phyloP scores from a whole-genome alignment of 257 asterid species.

The Gynochthodes officinalis region DNA sequence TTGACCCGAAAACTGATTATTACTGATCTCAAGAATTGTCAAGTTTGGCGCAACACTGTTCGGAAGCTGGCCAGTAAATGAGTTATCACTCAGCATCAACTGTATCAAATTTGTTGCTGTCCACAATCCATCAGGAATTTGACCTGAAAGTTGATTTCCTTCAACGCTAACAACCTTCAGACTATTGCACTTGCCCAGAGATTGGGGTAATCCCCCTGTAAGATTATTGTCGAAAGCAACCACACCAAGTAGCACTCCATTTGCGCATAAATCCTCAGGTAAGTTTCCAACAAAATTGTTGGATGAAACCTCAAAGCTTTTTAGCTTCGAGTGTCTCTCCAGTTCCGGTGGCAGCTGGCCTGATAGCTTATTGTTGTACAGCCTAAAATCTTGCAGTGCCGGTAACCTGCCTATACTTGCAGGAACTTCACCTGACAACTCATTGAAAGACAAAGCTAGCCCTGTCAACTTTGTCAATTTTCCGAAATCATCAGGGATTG shows the following conservation, averaged over 20 bases:
- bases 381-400: slow-evolving; percentile 25
- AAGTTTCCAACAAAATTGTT: slow-evolving; percentile 57
- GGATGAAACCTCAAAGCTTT: slow-evolving; percentile 38
- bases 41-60: slow-evolving; percentile 31
- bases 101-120: slow-evolving; percentile 21
- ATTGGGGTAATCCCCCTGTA: slow-evolving; percentile 57
- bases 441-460: slow-evolving; percentile 53
- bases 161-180: slow-evolving; percentile 32
- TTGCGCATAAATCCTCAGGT: slow-evolving; percentile 55
- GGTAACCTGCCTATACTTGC: slow-evolving; percentile 55
- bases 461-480: slow-evolving; percentile 53
- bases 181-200: slow-evolving; percentile 55
- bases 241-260: slow-evolving; percentile 42
- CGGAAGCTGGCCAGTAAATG: slow-evolving; percentile 65
- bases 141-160: slow-evolving; percentile 51
- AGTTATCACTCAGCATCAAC: slow-evolving; percentile 46
- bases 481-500: slow-evolving; percentile 64
- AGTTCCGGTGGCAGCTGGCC: slow-evolving; percentile 77
- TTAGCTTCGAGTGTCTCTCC: slow-evolving; percentile 58
- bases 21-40: slow-evolving; percentile 39
- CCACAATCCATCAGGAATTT: slow-evolving; percentile 70
- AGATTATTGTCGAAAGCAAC: slow-evolving; percentile 49
- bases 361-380: slow-evolving; percentile 52
- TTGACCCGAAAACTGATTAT: slow-evolving; percentile 66
- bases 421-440: slow-evolving; percentile 68